Evolutionary conservation across 2,329 filamentous ascomycete species (phyloP).

Genomic region (Pestalotiopsis fici): DNA sequence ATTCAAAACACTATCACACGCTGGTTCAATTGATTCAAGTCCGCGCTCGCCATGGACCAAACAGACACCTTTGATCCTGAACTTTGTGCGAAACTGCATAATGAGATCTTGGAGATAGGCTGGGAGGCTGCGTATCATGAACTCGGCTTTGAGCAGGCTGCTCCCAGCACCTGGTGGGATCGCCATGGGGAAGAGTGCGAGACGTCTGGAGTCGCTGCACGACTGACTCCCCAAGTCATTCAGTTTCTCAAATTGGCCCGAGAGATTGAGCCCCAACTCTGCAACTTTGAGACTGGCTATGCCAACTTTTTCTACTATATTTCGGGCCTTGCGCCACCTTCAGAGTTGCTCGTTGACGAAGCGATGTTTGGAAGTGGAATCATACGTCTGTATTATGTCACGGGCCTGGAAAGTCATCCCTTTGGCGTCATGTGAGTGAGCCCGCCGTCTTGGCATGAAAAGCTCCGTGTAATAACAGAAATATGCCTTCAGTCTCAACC

Average conservation of each 20-base stretch:
- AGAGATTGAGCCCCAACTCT: not conserved
- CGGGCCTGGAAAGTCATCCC: not conserved
- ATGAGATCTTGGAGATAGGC: not conserved
- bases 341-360: not conserved
- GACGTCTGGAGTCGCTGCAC: not conserved
- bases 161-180: not conserved
- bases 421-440: slow-evolving; percentile 2
- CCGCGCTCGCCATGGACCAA: too few species aligned
- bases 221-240: not conserved
- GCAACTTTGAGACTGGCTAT: not conserved
- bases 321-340: not conserved
- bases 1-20: too few species aligned
- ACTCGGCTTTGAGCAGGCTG: not conserved
- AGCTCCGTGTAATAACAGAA: not conserved
- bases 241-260: not conserved
- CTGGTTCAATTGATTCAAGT: too few species aligned
- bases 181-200: not conserved
- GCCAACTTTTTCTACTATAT: slow-evolving; percentile 1
- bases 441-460: not conserved
- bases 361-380: not conserved
- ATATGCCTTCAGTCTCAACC: not conserved
- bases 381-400: not conserved
- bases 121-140: not conserved
- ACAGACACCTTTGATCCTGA: not conserved
- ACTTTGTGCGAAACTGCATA: not conserved